phyloP scores from a whole-genome alignment of 2,329 filamentous ascomycete genomes.

The Metarhizium album region DNA sequence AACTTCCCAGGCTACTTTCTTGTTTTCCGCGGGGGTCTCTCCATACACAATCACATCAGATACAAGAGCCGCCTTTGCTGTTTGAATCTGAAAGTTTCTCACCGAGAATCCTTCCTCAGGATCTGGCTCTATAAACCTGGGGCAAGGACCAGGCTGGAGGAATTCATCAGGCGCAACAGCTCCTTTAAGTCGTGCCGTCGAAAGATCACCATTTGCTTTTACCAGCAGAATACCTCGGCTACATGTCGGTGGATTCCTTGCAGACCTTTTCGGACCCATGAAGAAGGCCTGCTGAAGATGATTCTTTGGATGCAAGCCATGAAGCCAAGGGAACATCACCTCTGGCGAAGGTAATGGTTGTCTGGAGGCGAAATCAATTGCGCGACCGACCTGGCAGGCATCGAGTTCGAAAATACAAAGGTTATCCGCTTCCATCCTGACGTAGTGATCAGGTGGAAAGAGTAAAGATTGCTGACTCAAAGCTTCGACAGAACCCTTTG shows the following conservation, averaged over 20 bases:
- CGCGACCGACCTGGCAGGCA: conserved; percentile 55
- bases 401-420: conserved; percentile 63
- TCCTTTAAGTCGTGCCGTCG: conserved; percentile 67
- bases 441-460: conserved; percentile 59
- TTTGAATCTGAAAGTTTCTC: conserved; percentile 93
- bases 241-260: conserved; percentile 59
- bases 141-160: conserved; percentile 38
- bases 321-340: conserved; percentile 92
- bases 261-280: conserved; percentile 59
- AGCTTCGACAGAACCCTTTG: conserved; percentile 38
- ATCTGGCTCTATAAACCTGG: conserved; percentile 71
- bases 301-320: conserved; percentile 84
- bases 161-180: conserved; percentile 77
- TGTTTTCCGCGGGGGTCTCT: conserved; percentile 50
- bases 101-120: conserved; percentile 88
- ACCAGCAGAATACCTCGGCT: conserved; percentile 75
- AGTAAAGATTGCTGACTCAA: conserved; percentile 57
- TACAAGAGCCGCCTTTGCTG: conserved; percentile 73
- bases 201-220: conserved; percentile 77
- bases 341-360: conserved; percentile 77
- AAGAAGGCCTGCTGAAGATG: conserved; percentile 87
- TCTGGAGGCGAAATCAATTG: conserved; percentile 63
- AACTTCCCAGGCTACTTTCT: conserved; percentile 57
- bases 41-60: conserved; percentile 93
- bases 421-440: conserved; percentile 36